Conservation (phyloP, 768 basidiomycete genomes). For the Tylopilus intermedius region DNA sequence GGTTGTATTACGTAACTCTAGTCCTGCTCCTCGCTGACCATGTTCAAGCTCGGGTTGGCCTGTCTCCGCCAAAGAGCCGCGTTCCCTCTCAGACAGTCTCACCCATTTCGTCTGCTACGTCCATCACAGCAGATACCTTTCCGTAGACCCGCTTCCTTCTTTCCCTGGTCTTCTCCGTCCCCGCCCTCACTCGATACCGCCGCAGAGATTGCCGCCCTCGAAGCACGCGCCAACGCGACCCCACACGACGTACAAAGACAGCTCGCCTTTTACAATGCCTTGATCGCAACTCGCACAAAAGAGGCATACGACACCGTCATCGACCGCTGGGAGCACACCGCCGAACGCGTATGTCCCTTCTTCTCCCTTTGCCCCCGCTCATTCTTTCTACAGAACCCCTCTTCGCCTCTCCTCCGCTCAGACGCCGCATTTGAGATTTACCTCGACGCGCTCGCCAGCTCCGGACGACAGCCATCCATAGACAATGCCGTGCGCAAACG, state of each 20-base stretch:
- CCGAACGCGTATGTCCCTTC: constrained; percentile 64
- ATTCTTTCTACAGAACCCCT: constrained; percentile 46
- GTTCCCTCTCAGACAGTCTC: not conserved
- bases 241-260: constrained; percentile 69
- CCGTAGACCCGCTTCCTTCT: constrained; percentile 25
- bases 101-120: not conserved
- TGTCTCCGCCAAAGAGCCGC: not conserved
- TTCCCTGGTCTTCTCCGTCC: constrained; percentile 21
- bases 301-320: constrained; percentile 70
- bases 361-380: not conserved
- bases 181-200: constrained; percentile 56
- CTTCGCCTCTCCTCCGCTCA: constrained; percentile 65
- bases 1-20: not conserved
- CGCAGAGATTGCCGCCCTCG: constrained; percentile 65
- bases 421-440: constrained; percentile 75
- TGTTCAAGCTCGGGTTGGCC: constrained; percentile 5
- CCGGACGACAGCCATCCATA: constrained; percentile 53
- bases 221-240: constrained; percentile 71
- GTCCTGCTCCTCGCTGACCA: not conserved
- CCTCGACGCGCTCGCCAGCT: constrained; percentile 58
- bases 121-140: not conserved
- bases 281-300: constrained; percentile 58
- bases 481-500: constrained; percentile 63
- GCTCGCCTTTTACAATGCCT: constrained; percentile 61
- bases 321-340: constrained; percentile 77